Conservation (phyloP, 1,284 basidiomycete species). For the Xerocomus cyaneibrunnescens region DNA sequence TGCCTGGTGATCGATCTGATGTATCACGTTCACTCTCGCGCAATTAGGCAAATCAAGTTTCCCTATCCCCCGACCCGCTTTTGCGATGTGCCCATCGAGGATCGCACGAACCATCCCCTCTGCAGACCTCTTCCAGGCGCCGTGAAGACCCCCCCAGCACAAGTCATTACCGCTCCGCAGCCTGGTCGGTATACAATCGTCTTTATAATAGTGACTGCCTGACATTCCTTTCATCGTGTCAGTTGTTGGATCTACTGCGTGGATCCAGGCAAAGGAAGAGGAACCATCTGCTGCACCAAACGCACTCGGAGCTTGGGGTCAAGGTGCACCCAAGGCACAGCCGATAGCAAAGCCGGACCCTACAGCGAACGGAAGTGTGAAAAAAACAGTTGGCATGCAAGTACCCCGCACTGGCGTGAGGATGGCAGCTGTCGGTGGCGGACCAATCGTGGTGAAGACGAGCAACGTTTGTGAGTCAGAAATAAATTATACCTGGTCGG, state of each 20-base stretch:
- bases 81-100: constrained; percentile 55
- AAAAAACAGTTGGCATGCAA: constrained; percentile 12
- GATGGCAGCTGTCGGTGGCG: constrained; percentile 30
- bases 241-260: constrained; percentile 44
- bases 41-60: constrained; percentile 37
- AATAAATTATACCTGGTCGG: neutral
- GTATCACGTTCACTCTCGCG: neutral
- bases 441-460: constrained; percentile 26
- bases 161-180: constrained; percentile 20
- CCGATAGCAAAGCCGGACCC: constrained; percentile 14
- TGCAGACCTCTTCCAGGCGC: constrained; percentile 57
- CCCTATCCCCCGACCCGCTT: constrained; percentile 58
- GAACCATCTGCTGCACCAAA: neutral
- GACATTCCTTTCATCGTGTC: neutral
- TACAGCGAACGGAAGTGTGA: constrained; percentile 25
- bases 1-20: constrained; percentile 9
- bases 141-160: constrained; percentile 34
- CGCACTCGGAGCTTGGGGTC: constrained; percentile 16
- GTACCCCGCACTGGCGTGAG: constrained; percentile 2
- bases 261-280: constrained; percentile 31
- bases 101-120: constrained; percentile 51
- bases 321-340: constrained; percentile 18
- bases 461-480: constrained; percentile 30
- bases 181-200: constrained; percentile 31
- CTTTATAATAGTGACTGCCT: neutral